Percentiles rank a stretch among this genome's conserved stretches.
These are phyloP conservation scores for Pleurotus eryngii DNA, from an alignment of 768 basidiomycete species.

Conservation along the genomic window DNA sequence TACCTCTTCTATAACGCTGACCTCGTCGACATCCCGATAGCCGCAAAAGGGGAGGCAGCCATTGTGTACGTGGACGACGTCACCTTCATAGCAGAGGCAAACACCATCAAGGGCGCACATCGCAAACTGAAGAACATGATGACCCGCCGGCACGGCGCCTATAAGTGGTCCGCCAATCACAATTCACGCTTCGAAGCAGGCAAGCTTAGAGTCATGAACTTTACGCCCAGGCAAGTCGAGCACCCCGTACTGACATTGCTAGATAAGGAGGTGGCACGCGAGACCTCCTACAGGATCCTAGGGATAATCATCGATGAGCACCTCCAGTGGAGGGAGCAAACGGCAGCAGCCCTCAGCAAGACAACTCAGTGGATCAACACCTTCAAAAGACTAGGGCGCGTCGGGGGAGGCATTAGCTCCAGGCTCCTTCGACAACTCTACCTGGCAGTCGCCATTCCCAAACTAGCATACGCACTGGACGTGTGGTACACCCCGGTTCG, in stretches of 20 bases:
- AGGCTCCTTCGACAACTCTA: background rate
- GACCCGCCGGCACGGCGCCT: background rate
- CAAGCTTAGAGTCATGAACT: constrained; percentile 10
- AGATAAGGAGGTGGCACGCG: background rate
- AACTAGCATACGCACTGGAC: background rate
- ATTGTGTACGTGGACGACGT: background rate
- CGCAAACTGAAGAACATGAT: background rate
- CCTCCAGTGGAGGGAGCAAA: background rate
- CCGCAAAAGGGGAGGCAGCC: background rate
- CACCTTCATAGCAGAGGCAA: background rate
- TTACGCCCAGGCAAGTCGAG: background rate
- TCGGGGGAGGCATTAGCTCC: too few species aligned
- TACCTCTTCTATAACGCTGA: background rate
- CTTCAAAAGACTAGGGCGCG: background rate
- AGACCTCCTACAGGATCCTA: background rate
- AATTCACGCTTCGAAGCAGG: background rate
- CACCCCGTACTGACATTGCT: background rate
- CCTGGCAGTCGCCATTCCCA: background rate
- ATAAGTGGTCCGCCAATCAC: background rate
- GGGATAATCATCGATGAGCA: background rate
- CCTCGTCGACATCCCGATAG: background rate
- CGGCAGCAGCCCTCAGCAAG: background rate
- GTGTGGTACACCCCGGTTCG: background rate
- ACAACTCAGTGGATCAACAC: background rate
- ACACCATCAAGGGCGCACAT: background rate